These are phyloP conservation scores for Cynara cardunculus DNA, from an alignment of 129 eudicot genomes.

Conservation along the genomic window DNA sequence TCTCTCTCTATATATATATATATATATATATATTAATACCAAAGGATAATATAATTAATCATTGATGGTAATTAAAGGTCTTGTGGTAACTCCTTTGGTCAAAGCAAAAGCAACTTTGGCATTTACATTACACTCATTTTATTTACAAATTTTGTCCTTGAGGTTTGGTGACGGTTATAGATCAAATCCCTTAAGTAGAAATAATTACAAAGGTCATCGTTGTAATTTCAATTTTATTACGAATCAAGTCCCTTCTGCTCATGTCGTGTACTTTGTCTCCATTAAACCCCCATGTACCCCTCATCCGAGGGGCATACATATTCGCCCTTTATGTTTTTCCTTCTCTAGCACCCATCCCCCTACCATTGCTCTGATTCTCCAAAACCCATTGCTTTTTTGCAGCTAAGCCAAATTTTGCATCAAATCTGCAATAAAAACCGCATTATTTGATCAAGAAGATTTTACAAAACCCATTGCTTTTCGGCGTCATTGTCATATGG, in stretches of 20 bases:
- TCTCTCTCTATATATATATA: too few species aligned
- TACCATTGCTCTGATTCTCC: too few species aligned
- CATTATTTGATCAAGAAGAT: neutral
- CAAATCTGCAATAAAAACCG: neutral
- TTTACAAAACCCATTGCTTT: neutral
- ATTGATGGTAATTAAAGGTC: neutral
- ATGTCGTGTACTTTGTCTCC: neutral
- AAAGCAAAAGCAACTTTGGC: conserved; percentile 5
- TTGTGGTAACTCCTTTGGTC: neutral
- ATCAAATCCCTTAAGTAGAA: neutral
- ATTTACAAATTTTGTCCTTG: neutral
- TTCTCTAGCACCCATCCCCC: too few species aligned
- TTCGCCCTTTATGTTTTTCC: too few species aligned
- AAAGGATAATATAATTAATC: neutral
- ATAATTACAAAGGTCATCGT: too few species aligned
- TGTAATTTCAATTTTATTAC: neutral
- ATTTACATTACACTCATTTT: neutral
- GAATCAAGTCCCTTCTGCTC: neutral
- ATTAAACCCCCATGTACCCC: neutral
- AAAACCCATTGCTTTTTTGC: too few species aligned
- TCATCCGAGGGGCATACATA: neutral
- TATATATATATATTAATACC: too few species aligned
- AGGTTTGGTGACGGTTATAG: neutral
- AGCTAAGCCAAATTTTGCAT: neutral
- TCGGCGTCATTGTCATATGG: conserved; percentile 26